A percentile compares a stretch with the other conserved stretches of the same genome.
phyloP scores from a whole-genome alignment of 805 yeast species.

The Saccharomyces mikatae region DNA sequence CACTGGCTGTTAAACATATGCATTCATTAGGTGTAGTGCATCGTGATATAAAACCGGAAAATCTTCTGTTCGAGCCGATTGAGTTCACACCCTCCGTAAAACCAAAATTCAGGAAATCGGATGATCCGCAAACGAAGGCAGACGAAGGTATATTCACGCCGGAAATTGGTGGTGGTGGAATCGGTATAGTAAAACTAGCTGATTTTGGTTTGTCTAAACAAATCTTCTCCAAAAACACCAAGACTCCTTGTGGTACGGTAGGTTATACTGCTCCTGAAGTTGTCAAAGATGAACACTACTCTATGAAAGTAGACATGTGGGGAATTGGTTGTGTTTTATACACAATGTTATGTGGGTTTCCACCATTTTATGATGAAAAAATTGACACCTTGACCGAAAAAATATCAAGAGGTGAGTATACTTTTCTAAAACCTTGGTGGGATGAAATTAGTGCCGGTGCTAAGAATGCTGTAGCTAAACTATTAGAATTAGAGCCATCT shows the following conservation, averaged over 20 bases:
- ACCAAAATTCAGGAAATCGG: conserved; percentile 46
- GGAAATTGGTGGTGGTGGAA: conserved; percentile 85
- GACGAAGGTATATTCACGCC: conserved; percentile 84
- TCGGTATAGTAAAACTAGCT: conserved; percentile 83
- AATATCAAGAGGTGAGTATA: conserved; percentile 62
- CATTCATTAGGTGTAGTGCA: conserved; percentile 77
- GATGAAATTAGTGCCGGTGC: conserved; percentile 71
- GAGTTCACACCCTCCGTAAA: conserved; percentile 37
- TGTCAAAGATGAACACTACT: conserved; percentile 85
- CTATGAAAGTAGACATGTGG: conserved; percentile 97
- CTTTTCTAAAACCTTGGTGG: conserved; percentile 83
- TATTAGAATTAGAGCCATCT: conserved; percentile 62
- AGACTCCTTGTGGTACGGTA: conserved; percentile 98
- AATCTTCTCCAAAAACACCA: conserved; percentile 78
- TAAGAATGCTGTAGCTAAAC: conserved; percentile 55
- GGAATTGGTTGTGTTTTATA: conserved; percentile 94
- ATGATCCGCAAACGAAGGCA: conserved; percentile 56
- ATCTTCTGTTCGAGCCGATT: conserved; percentile 57
- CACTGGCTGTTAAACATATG: conserved; percentile 55
- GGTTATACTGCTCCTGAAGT: conserved; percentile 98
- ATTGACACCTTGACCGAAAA: conserved; percentile 62
- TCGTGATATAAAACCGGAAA: conserved; percentile 78
- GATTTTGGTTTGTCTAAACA: conserved; percentile 94
- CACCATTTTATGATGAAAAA: conserved; percentile 80
- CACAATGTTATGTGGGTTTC: conserved; percentile 91